These are phyloP conservation scores for Fraxinus albicans DNA, from an alignment of 305 asterid species.

Conservation along the genomic window DNA sequence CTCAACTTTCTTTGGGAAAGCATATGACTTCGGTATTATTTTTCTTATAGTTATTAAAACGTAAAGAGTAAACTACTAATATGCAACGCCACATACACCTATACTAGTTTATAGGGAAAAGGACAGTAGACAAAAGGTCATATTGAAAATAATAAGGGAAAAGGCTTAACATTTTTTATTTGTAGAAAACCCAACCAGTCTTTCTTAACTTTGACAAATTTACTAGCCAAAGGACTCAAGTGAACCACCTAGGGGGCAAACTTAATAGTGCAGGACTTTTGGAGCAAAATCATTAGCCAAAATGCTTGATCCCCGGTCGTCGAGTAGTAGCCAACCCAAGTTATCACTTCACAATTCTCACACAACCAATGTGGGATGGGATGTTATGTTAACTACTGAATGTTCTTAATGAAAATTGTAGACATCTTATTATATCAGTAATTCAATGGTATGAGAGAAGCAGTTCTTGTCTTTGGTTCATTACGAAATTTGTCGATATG, in stretches of 20 bases:
- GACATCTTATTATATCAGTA: neutral
- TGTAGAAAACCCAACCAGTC: neutral
- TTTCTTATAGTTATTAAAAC: neutral
- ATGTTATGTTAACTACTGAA: neutral
- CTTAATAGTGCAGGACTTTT: neutral
- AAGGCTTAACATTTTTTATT: neutral
- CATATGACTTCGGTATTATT: neutral
- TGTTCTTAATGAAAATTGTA: neutral
- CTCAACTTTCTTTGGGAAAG: neutral
- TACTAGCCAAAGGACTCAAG: neutral
- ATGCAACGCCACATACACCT: neutral
- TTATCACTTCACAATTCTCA: neutral
- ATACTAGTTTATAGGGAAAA: slow-evolving; percentile 1
- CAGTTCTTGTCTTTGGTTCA: neutral
- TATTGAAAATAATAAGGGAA: neutral
- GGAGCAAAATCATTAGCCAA: neutral
- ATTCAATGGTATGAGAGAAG: neutral
- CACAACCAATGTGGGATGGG: neutral
- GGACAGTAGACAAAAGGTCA: neutral
- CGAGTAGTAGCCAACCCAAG: slow-evolving; percentile 2
- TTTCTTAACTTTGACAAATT: neutral
- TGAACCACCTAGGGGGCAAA: neutral
- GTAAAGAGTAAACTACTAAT: neutral
- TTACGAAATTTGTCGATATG: slow-evolving; percentile 12
- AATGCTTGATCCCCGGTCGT: neutral